Evolutionary conservation across 768 basidiomycete genomes (phyloP).

Genomic region (Macrolepiota albuminosa): DNA sequence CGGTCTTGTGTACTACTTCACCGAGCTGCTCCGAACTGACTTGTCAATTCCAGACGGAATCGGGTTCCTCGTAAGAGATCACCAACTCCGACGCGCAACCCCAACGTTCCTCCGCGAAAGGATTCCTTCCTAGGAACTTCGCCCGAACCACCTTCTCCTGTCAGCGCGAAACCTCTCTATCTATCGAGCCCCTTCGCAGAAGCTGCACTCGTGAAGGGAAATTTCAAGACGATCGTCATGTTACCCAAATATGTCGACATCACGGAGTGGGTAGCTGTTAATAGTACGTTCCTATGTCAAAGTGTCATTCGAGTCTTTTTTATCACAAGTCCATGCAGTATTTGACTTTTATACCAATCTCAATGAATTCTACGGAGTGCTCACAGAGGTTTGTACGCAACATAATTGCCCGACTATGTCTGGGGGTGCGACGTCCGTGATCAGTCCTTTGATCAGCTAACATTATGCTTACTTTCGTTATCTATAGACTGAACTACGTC

Average conservation of each 20-base stretch:
- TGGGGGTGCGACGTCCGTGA: conserved; percentile 71
- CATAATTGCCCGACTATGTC: conserved; percentile 91
- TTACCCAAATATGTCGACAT: conserved; percentile 93
- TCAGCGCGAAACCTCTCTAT: conserved; percentile 66
- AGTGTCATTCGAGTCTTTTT: background rate
- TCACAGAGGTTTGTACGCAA: conserved; percentile 90
- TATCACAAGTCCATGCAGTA: conserved; percentile 40
- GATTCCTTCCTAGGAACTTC: conserved; percentile 25
- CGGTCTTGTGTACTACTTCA: conserved; percentile 3
- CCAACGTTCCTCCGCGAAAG: conserved; percentile 20
- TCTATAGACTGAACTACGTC: conserved; percentile 76
- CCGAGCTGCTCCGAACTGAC: conserved; percentile 10
- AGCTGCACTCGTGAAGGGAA: conserved; percentile 93
- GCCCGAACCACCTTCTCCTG: conserved; percentile 37
- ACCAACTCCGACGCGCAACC: conserved; percentile 28
- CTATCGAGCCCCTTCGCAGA: conserved; percentile 94
- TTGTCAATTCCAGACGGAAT: conserved; percentile 21
- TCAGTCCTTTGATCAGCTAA: background rate
- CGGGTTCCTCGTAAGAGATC: conserved; percentile 32
- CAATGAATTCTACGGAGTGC: conserved; percentile 93
- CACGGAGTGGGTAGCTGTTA: conserved; percentile 97
- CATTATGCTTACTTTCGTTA: background rate
- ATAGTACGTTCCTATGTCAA: conserved; percentile 50
- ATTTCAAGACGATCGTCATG: conserved; percentile 97
- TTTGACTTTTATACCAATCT: conserved; percentile 97